Evolutionary conservation across 768 basidiomycete genomes (phyloP), one percentile per base, ranked within the genome.

Genomic region (Baorangia bicolor): DNA sequence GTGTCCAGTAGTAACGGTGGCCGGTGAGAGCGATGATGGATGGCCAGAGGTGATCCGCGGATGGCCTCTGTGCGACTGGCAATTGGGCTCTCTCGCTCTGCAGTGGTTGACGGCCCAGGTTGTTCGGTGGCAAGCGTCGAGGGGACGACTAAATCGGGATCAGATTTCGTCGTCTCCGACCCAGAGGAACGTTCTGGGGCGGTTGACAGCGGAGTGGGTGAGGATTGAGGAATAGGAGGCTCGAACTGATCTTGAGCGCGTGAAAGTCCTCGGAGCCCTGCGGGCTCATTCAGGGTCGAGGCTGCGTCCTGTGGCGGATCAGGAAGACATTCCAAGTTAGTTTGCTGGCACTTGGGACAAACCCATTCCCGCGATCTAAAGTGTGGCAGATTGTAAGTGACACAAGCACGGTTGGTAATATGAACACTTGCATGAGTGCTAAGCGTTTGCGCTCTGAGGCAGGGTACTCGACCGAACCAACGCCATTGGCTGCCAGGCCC

Each of bases 391-490:
- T 51, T 44, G 60, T 53, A 56, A 51, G 49, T 20, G 21, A 31
- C 21, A 42, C 23, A 9, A 49, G 52, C 35, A 54, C 43, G 55
- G 49, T n/a, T 28, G 33, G 37, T 41, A 42, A 64, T 45, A 51
- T 62, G 48, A 57, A 56, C 2, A 77, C 90, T 68, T 69, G 92
- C 92, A 90, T 63, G 50, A 74, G 74, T 20, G 92, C 92, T 27
- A 94, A 77, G 51, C 92, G 82, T 71, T 84, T 91, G 53, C 92
- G 81, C 69, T 94, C 92, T 16, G 76, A 71, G 20, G 78, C 67
- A 23, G 90, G 90, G 65, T 86, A 86, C 60, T 94, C 92, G 47
- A 94, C 79, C 16, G 91, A 90, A n/a, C 92, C 92, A 31, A 94
- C 86, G 30, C 92, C 92, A 30, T 86, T 83, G 16, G 93, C 90